Base-by-base conservation (phyloP, 1,284 basidiomycete genomes). In the Pterulicium gracile region DNA sequence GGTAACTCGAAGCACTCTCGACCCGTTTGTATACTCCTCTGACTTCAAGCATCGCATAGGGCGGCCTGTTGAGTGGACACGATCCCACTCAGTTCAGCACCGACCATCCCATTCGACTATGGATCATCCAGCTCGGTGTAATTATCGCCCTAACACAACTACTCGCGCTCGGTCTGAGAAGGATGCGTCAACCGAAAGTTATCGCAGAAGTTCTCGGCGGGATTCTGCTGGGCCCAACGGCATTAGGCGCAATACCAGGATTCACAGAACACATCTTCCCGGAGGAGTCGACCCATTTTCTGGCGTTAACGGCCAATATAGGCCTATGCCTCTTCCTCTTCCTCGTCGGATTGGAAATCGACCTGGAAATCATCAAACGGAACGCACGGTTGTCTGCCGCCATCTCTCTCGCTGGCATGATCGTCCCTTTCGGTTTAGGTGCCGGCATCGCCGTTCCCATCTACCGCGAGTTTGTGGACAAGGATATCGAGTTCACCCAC, bases 311-410 rank as follows among this genome's bases (percentile, higher is more conserved):
- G 21, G 88, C 93, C n/a, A 94, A 87, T 54, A 88, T 98, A 51
- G 94, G 95, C 17, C 76, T 96, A 13, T 88, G 91, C 58, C 78
- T 97, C 47, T 94, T 94, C 65, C 74, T 96, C 3, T 95, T 95
- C 65, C 75, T 94, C 46, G 86, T 98, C 41, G 95, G 95, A 3
- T 71, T 91, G 24, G 88, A 66, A 21, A 65, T 72, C 41, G 65
- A 68, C 3, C 47, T 63, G 1, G 77, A 61, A 2, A 60, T 87
- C 40, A 79, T 90, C 60, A 56, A 55, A 20, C 75, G 68, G 24
- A 77, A 77, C 59, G 72, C 65, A 2, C 63, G 63, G 14, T 56
- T 65, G 18, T 70, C 75, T 3, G 52, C 67, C 0, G 50, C 66
- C 0, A 67, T 82, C 7, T 71, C 77, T 2, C 54, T 80, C 1